phyloP scores from a whole-genome alignment of 805 yeast species.

The Barnettozyma sucrosica region DNA sequence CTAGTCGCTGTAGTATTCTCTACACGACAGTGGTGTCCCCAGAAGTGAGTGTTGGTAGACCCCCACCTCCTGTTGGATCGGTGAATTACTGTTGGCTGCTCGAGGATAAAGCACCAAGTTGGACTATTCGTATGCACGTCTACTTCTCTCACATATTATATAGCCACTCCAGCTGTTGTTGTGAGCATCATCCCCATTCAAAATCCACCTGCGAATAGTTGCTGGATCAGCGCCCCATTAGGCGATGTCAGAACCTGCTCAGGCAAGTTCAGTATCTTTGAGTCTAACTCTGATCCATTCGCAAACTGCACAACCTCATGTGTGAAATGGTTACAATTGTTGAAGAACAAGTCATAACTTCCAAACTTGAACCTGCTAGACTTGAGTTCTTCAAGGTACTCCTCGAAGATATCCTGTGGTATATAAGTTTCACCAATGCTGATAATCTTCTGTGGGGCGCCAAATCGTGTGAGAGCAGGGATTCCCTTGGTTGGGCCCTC shows the following conservation, averaged over 20 bases:
- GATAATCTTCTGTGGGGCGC: constrained; percentile 46
- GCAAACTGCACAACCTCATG: constrained; percentile 51
- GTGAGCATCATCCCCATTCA: too few relatives aligned
- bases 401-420: constrained; percentile 46
- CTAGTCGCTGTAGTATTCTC: background rate
- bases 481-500: constrained; percentile 41
- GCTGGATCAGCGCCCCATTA: constrained; percentile 42
- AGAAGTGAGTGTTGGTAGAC: too few relatives aligned
- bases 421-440: constrained; percentile 50
- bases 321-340: constrained; percentile 66
- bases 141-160: too few relatives aligned
- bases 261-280: constrained; percentile 47
- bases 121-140: too few relatives aligned
- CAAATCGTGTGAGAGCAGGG: constrained; percentile 57
- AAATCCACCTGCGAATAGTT: constrained; percentile 25
- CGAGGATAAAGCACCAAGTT: too few relatives aligned
- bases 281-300: constrained; percentile 50
- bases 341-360: constrained; percentile 50
- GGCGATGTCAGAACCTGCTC: constrained; percentile 44
- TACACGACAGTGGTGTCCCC: too few relatives aligned
- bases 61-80: too few relatives aligned
- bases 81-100: too few relatives aligned
- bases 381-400: constrained; percentile 45
- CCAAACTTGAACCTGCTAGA: constrained; percentile 34
- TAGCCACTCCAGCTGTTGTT: too few relatives aligned